Percentiles rank a stretch among this genome's conserved stretches.
Conservation (phyloP, 257 asterid genomes). For the Solanum megistacrolobum region DNA sequence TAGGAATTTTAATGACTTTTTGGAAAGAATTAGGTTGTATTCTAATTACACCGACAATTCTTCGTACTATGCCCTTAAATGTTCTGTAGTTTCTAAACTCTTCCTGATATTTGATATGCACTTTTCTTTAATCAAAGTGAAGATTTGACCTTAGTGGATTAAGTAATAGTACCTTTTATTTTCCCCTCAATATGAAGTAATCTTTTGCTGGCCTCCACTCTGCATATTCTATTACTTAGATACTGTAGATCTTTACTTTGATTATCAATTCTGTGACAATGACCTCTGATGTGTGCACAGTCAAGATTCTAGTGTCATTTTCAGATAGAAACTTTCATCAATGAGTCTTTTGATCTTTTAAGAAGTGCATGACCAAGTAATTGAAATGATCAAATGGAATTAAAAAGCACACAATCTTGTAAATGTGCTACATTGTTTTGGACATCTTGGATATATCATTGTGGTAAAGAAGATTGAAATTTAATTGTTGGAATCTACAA, state of each 20-base stretch:
- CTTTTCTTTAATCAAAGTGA: conserved; percentile 22
- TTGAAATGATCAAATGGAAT: not conserved
- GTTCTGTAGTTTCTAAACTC: not conserved
- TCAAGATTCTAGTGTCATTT: conserved; percentile 4
- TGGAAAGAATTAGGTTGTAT: not conserved
- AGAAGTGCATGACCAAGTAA: not conserved
- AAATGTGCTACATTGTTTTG: not conserved
- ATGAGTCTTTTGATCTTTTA: not conserved
- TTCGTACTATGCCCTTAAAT: not conserved
- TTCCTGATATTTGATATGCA: conserved; percentile 28
- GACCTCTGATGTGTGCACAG: not conserved
- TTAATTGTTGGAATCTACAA: not conserved
- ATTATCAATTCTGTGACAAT: not conserved
- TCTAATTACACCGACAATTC: not conserved
- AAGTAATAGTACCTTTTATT: not conserved
- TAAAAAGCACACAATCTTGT: not conserved
- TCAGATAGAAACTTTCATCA: not conserved
- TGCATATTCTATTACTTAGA: not conserved
- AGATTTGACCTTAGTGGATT: conserved; percentile 11
- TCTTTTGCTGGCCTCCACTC: conserved; percentile 4
- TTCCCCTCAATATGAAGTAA: not conserved
- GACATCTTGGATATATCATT: not conserved
- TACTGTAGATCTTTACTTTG: not conserved
- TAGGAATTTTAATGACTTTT: not conserved
- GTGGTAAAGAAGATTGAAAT: not conserved